Conservation (phyloP, 2,329 filamentous ascomycete species). For the Plectosphaerella cucumerina region DNA sequence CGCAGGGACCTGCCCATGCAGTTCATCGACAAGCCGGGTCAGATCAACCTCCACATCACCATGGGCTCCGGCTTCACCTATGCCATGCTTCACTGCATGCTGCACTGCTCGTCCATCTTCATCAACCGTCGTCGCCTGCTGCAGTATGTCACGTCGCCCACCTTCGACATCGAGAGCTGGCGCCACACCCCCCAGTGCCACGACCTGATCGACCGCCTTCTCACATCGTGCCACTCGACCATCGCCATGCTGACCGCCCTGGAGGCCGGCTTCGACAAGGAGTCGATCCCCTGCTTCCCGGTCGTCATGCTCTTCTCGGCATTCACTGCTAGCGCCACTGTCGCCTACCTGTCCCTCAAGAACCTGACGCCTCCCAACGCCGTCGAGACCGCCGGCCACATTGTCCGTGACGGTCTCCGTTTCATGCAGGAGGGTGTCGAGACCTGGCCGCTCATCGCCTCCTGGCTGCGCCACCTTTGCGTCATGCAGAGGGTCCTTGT, state of each 20-base stretch:
- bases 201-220: constrained; percentile 51
- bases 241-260: constrained; percentile 52
- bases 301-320: constrained; percentile 61
- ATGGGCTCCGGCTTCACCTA: constrained; percentile 62
- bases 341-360: constrained; percentile 60
- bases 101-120: constrained; percentile 58
- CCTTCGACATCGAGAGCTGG: constrained; percentile 51
- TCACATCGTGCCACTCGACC: constrained; percentile 55
- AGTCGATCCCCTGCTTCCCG: constrained; percentile 55
- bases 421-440: constrained; percentile 56
- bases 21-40: constrained; percentile 56
- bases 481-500: constrained; percentile 59
- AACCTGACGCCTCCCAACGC: constrained; percentile 52
- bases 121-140: constrained; percentile 56
- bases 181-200: constrained; percentile 44
- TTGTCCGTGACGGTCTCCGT: constrained; percentile 54
- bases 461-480: constrained; percentile 55
- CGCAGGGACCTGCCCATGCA: constrained; percentile 53
- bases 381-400: constrained; percentile 51
- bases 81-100: constrained; percentile 58
- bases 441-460: constrained; percentile 55
- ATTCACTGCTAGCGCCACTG: constrained; percentile 57
- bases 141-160: constrained; percentile 50
- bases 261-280: constrained; percentile 53
- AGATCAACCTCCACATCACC: constrained; percentile 59